These are phyloP conservation scores for Globisporangium spinosum DNA, from an alignment of 352 stramenopile species.

Conservation along the genomic window DNA sequence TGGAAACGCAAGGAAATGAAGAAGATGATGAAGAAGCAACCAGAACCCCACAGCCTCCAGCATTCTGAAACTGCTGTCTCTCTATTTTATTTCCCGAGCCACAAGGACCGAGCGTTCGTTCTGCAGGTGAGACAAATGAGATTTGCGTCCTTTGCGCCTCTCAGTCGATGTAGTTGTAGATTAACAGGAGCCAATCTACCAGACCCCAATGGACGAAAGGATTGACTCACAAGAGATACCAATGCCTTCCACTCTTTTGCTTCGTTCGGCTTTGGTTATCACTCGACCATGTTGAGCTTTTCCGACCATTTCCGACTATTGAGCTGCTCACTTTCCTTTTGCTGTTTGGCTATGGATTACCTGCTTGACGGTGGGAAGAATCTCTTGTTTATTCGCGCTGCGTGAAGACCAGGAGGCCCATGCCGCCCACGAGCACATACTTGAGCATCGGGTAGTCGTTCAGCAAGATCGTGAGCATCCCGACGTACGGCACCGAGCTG, in stretches of 20 bases:
- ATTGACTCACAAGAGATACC: neutral
- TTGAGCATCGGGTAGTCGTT: slow-evolving; percentile 99
- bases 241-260: neutral
- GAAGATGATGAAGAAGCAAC: neutral
- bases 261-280: neutral
- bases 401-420: slow-evolving; percentile 80
- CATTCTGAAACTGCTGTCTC: neutral
- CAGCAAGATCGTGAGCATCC: slow-evolving; percentile 98
- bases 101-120: neutral
- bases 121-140: neutral
- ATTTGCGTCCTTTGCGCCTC: neutral
- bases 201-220: neutral
- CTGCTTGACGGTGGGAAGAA: neutral
- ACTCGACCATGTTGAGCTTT: neutral
- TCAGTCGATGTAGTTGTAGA: neutral
- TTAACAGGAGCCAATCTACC: neutral
- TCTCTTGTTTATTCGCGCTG: slow-evolving; percentile 57
- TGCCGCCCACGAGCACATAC: slow-evolving; percentile 72
- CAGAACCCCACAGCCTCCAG: neutral
- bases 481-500: slow-evolving; percentile 95
- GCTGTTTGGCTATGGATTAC: neutral
- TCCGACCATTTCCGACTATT: neutral
- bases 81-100: neutral
- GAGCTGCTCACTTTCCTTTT: neutral
- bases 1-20: neutral